Evolutionary conservation across 2,329 filamentous ascomycete genomes (phyloP).

Genomic region (Ophiocordyceps camponoti-rufipedis): DNA sequence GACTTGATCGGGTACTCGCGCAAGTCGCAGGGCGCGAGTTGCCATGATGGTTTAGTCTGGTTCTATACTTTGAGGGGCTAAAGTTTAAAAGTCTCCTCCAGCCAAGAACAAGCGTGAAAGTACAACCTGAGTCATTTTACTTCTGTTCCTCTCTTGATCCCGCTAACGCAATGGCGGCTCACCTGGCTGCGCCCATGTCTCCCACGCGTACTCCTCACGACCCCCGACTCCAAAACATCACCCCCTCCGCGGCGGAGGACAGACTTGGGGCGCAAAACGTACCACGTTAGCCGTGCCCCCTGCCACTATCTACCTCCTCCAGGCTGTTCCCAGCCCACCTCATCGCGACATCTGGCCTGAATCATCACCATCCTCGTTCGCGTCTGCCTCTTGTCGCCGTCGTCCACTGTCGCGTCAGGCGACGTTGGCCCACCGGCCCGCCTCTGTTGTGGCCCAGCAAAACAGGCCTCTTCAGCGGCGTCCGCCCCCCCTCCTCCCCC

Average conservation of each 20-base stretch:
- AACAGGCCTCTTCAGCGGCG: not conserved
- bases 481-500: not conserved
- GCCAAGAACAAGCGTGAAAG: too few species aligned
- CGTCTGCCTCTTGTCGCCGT: not conserved
- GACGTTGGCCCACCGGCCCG: not conserved
- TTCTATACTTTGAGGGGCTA: too few species aligned
- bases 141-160: too few species aligned
- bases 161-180: not conserved
- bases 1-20: too few species aligned
- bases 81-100: too few species aligned
- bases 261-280: not conserved
- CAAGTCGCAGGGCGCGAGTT: too few species aligned
- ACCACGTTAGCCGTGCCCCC: not conserved
- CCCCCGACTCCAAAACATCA: not conserved
- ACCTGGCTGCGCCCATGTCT: not conserved
- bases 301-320: not conserved
- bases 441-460: not conserved
- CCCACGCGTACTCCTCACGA: not conserved
- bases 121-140: too few species aligned
- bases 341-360: not conserved
- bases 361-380: not conserved
- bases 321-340: not conserved
- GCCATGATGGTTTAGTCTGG: too few species aligned
- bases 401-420: not conserved
- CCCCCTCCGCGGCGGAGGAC: not conserved